A percentile compares a stretch with the other conserved stretches of the same genome.
Conservation (phyloP, 2,329 filamentous ascomycete genomes). For the Fusarium mexicanum region DNA sequence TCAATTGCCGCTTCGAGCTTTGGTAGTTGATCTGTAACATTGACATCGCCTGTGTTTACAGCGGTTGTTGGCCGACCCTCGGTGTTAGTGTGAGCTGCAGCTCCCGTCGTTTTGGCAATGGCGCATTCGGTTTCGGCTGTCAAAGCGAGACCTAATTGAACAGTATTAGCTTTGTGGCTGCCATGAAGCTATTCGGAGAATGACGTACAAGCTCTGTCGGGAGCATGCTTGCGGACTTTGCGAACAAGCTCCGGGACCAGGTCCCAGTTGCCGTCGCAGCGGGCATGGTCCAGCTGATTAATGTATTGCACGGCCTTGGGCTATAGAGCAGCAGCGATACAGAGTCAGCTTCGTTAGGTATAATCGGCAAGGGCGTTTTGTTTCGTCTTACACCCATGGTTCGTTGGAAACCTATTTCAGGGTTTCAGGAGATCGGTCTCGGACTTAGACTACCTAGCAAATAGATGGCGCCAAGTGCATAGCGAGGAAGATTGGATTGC, state of each 20-base stretch:
- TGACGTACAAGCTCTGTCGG: slow-evolving; percentile 79
- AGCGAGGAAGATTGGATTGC: slow-evolving; percentile 14
- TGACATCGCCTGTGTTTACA: slow-evolving; percentile 55
- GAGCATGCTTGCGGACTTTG: slow-evolving; percentile 94
- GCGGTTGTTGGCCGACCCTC: slow-evolving; percentile 54
- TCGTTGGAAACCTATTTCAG: slow-evolving; percentile 45
- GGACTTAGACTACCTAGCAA: slow-evolving; percentile 42
- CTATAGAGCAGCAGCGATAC: slow-evolving; percentile 45
- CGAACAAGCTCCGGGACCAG: slow-evolving; percentile 87
- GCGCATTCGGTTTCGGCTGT: slow-evolving; percentile 76
- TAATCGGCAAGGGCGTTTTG: slow-evolving; percentile 5
- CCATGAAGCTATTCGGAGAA: neutral
- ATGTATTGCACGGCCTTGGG: slow-evolving; percentile 87
- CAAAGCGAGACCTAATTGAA: slow-evolving; percentile 68
- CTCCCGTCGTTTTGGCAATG: slow-evolving; percentile 64
- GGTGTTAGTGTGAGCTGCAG: slow-evolving; percentile 28
- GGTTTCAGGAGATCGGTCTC: slow-evolving; percentile 44
- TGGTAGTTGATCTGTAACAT: slow-evolving; percentile 57
- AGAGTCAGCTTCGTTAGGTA: slow-evolving; percentile 32
- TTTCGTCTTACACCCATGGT: slow-evolving; percentile 50
- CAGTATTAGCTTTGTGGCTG: slow-evolving; percentile 16
- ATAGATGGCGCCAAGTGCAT: slow-evolving; percentile 38
- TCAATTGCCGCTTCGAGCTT: slow-evolving; percentile 67
- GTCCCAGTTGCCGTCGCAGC: slow-evolving; percentile 88
- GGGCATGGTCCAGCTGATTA: slow-evolving; percentile 81